Conservation (phyloP, 2,329 filamentous ascomycete genomes). For the Ophiostoma novo-ulmi region DNA sequence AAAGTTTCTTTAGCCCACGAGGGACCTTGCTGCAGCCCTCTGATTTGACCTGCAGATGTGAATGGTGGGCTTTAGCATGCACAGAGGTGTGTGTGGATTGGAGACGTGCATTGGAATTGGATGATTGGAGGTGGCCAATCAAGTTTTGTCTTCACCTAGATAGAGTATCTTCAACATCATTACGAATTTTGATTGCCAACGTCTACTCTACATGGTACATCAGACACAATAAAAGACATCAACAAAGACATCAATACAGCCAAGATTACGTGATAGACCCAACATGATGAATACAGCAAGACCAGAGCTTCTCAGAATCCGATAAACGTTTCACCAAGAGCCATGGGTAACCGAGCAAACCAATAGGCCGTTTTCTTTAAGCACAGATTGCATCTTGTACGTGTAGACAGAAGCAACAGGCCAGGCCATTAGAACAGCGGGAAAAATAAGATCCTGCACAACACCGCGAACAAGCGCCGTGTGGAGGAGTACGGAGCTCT, state of each 20-base stretch:
- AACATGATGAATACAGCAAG: not conserved
- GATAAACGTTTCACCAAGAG: not conserved
- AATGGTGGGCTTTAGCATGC: slow-evolving; percentile 1
- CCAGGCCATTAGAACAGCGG: too few species aligned
- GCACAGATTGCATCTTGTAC: not conserved
- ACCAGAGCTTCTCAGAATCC: not conserved
- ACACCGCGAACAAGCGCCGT: not conserved
- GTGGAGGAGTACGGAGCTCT: not conserved
- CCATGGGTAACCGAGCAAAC: not conserved
- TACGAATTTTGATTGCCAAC: slow-evolving; percentile 3
- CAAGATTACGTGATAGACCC: not conserved
- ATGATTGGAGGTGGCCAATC: not conserved
- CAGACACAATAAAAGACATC: not conserved
- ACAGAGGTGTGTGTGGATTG: slow-evolving; percentile 1
- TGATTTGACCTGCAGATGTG: not conserved
- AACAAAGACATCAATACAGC: not conserved
- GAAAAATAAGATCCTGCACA: not conserved
- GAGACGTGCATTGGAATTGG: not conserved
- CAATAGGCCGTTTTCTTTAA: not conserved
- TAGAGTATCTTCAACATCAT: not conserved
- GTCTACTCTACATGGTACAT: not conserved
- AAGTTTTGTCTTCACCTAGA: not conserved
- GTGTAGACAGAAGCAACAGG: not conserved
- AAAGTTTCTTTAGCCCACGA: slow-evolving; percentile 21
- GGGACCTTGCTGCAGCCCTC: slow-evolving; percentile 15